Base-by-base conservation (phyloP, 2,329 filamentous ascomycete species). In the Colletotrichum cuscutae region DNA sequence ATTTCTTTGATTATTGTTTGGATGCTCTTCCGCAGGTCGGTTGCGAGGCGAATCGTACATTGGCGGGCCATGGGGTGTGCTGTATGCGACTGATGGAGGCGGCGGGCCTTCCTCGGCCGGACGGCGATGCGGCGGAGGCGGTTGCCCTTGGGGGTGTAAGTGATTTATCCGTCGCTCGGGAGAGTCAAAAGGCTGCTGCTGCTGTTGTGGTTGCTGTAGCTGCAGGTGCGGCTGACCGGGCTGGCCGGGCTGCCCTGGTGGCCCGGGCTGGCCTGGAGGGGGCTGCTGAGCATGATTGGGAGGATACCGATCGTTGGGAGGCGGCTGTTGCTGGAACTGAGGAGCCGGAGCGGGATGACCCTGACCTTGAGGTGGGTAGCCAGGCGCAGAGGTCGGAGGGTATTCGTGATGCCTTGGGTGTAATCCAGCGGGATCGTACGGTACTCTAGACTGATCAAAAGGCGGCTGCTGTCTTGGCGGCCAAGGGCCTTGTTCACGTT, bases 1-100 rank as follows among this genome's bases (percentile, higher is more conserved):
- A 49, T 89, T 91, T 74, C 93, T 87, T 72, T 87, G 91, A 60
- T 89, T 89, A 9, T 82, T 83, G 65, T 89, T 87, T 49, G 89
- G 86, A 62, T 90, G 87, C 68, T 88, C 89, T 64, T 88, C 90
- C 75, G 81, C 79, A 35, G 81, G 77, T 76, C 86, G 78, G 76
- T 82, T 79, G 71, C 84, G 78, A 72, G 87, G 79, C 56, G 82
- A 82, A 28, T 87, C 86, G 58, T 84, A 86, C 37, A 83, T 79
- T 5, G 81, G 81, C 1, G 83, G 79, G 5, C 82, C 84, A 64
- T 84, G 84, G 11, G 80, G 80, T 15, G 82, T 81, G 71, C 79
- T 86, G 74, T 89, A 90, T 1, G 86, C 85, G 42, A 88, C 84
- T 3, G 87, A 86, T 0, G 86, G 86, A 3, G 87, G 86, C 13